Evolutionary conservation across 1,139 yeast genomes (phyloP).

Genomic region (Lodderomyces metapsilosis): DNA sequence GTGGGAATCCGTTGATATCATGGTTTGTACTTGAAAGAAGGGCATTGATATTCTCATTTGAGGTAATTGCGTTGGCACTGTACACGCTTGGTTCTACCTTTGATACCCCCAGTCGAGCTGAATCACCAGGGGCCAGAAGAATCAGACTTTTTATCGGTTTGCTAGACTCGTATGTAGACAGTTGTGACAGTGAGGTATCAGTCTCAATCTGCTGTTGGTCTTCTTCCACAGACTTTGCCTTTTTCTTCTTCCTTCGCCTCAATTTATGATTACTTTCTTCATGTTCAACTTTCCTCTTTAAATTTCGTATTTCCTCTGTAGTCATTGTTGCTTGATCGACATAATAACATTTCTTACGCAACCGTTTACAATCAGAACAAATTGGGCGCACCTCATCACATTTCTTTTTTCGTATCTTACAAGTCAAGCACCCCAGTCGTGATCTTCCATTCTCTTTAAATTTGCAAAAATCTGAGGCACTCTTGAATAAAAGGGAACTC

Average conservation of each 20-base stretch:
- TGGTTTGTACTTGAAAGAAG: neutral
- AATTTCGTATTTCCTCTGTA: conserved; percentile 22
- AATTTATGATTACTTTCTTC: conserved; percentile 35
- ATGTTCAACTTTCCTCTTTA: conserved; percentile 26
- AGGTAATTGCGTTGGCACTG: neutral
- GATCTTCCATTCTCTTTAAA: conserved; percentile 30
- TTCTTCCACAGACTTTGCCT: neutral
- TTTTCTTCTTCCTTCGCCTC: conserved; percentile 28
- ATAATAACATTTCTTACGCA: conserved; percentile 52
- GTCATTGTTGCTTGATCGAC: conserved; percentile 30
- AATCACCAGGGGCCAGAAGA: too few species aligned
- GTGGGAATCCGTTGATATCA: neutral
- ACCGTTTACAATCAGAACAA: conserved; percentile 58
- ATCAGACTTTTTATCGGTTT: neutral
- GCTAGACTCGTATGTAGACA: neutral
- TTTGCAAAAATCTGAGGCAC: conserved; percentile 13
- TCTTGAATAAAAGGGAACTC: conserved; percentile 8
- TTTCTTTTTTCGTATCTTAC: conserved; percentile 69
- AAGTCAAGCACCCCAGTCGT: conserved; percentile 65
- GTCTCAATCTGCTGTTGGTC: neutral
- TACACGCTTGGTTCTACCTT: neutral
- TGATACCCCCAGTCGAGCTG: neutral
- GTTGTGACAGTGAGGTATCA: neutral
- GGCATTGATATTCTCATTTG: neutral
- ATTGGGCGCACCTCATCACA: conserved; percentile 65